Conservation (phyloP, 768 basidiomycete species). For the Psilocybe cyanescens region DNA sequence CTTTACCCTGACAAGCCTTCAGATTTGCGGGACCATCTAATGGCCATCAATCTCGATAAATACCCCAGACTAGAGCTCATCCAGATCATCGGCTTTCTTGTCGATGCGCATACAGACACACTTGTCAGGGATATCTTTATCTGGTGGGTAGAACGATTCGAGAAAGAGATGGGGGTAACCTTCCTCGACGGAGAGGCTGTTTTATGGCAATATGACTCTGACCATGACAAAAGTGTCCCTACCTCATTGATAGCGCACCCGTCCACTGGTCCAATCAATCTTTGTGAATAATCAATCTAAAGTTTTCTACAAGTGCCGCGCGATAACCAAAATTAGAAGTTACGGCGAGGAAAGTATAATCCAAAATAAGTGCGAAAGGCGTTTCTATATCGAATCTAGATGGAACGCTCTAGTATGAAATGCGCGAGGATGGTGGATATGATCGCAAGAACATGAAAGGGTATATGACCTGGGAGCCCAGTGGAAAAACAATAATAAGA, state of each 20-base stretch:
- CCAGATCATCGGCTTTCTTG: conserved; percentile 50
- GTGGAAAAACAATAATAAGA: background rate
- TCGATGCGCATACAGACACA: conserved; percentile 46
- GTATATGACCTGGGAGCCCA: background rate
- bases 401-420: background rate
- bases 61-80: conserved; percentile 52
- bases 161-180: conserved; percentile 46
- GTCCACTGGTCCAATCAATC: background rate
- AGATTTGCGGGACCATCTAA: conserved; percentile 41
- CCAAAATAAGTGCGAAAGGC: background rate
- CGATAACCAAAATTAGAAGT: background rate
- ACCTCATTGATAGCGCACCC: background rate
- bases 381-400: background rate
- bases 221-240: conserved; percentile 19
- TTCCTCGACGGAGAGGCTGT: conserved; percentile 60
- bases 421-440: background rate
- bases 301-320: background rate
- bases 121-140: conserved; percentile 53
- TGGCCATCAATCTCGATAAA: conserved; percentile 41
- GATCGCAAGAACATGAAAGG: background rate
- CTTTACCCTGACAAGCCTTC: conserved; percentile 48
- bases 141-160: conserved; percentile 57
- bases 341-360: background rate
- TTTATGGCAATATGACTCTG: conserved; percentile 47
- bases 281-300: background rate